These are phyloP conservation scores for Wallacemonas sp. DNA, from an alignment of 208 protist genomes.

Conservation along the genomic window DNA sequence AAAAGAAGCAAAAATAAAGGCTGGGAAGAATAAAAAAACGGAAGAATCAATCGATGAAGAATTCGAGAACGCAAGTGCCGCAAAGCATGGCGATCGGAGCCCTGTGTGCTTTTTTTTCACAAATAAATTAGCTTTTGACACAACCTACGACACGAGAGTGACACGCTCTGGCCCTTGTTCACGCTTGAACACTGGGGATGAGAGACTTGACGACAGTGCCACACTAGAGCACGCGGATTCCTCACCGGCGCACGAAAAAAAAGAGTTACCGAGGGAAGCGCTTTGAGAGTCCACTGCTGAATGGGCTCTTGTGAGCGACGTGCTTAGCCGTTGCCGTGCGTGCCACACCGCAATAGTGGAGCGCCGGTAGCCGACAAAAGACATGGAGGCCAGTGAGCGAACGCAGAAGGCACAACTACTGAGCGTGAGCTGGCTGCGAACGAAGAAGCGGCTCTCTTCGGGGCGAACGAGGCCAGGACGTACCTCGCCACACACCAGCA, in stretches of 20 bases:
- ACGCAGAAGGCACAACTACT: slow-evolving; percentile 25
- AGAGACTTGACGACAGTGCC: not conserved
- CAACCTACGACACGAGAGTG: too few species aligned
- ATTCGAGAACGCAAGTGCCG: not conserved
- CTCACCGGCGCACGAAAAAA: not conserved
- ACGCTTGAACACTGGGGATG: too few species aligned
- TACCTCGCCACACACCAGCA: not conserved
- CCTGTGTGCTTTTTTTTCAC: too few species aligned
- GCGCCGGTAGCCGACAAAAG: slow-evolving; percentile 35
- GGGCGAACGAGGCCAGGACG: slow-evolving; percentile 17
- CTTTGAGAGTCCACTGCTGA: not conserved
- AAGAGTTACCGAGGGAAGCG: not conserved
- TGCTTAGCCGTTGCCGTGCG: slow-evolving; percentile 10
- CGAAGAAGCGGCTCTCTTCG: slow-evolving; percentile 31
- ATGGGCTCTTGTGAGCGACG: not conserved
- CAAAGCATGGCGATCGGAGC: too few species aligned
- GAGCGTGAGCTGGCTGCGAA: slow-evolving; percentile 25
- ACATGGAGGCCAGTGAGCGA: slow-evolving; percentile 33
- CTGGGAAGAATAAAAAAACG: not conserved
- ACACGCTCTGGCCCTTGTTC: too few species aligned
- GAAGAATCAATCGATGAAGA: slow-evolving; percentile 1
- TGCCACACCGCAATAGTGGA: slow-evolving; percentile 20
- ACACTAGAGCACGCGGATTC: not conserved
- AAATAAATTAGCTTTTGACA: too few species aligned
- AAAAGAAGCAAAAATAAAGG: not conserved